These are phyloP conservation scores for Phyllosticta ampelicida DNA, from an alignment of 2,329 filamentous ascomycete species.

Conservation along the genomic window DNA sequence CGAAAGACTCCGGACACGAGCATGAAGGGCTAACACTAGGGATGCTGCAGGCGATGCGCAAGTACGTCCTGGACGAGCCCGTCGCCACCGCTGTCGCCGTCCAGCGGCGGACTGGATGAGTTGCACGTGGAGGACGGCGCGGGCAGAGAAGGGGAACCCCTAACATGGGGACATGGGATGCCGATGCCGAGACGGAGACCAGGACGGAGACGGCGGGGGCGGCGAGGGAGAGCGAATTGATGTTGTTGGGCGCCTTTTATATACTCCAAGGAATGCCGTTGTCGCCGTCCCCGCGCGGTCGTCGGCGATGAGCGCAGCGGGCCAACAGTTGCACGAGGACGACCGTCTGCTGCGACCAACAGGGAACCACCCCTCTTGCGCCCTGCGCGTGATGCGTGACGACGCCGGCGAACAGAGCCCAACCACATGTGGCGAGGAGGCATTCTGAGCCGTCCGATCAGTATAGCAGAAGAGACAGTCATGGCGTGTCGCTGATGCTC, in stretches of 20 bases:
- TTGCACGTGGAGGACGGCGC: slow-evolving; percentile 6
- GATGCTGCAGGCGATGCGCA: slow-evolving; percentile 26
- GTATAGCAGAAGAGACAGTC: not conserved
- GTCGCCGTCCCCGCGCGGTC: not conserved
- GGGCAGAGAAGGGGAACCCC: slow-evolving; percentile 1
- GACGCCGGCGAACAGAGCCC: too few species aligned
- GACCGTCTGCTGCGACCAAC: not conserved
- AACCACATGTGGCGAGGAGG: not conserved
- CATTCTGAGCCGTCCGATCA: not conserved
- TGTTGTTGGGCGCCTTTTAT: not conserved
- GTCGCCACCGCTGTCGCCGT: not conserved
- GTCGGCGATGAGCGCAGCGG: not conserved
- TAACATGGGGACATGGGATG: slow-evolving; percentile 3
- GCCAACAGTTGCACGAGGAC: not conserved
- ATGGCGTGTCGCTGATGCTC: not conserved
- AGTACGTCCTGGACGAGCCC: slow-evolving; percentile 25
- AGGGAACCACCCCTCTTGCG: not conserved
- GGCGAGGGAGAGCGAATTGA: too few species aligned
- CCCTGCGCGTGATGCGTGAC: not conserved
- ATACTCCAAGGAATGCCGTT: slow-evolving; percentile 1
- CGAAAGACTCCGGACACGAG: slow-evolving; percentile 1
- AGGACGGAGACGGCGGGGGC: slow-evolving; percentile 7
- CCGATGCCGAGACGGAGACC: too few species aligned
- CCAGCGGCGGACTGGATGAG: slow-evolving; percentile 2
- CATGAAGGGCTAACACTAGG: slow-evolving; percentile 13